phyloP scores from a whole-genome alignment of 2,329 filamentous ascomycete species.

The Cladosporium austrohemisphaericum region DNA sequence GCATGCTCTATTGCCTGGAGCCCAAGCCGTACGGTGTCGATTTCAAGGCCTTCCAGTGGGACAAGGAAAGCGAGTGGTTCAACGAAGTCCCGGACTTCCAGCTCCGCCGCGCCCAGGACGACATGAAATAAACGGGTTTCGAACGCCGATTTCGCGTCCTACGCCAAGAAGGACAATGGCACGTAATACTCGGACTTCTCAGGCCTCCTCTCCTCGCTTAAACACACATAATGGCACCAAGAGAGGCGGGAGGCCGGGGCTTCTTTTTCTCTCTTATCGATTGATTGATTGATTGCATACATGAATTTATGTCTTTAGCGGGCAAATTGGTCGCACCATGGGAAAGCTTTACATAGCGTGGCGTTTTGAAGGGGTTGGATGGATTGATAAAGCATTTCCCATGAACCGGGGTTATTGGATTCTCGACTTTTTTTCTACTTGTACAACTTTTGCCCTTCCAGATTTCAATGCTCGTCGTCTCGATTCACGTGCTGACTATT shows the following conservation, averaged over 20 bases:
- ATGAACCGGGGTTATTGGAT: neutral
- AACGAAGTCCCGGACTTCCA: conserved; percentile 81
- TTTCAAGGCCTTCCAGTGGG: conserved; percentile 92
- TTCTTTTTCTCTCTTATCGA: neutral
- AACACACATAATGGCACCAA: neutral
- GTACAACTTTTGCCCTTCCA: too few species aligned
- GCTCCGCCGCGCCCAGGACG: conserved; percentile 55
- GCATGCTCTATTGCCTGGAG: conserved; percentile 91
- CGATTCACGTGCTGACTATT: neutral
- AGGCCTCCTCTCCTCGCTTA: too few species aligned
- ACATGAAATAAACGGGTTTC: conserved; percentile 28
- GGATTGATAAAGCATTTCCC: too few species aligned
- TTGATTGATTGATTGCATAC: neutral
- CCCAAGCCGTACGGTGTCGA: conserved; percentile 97
- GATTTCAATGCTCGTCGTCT: too few species aligned
- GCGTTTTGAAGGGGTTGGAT: too few species aligned
- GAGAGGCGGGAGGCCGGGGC: neutral
- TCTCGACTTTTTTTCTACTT: neutral
- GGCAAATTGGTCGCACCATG: neutral
- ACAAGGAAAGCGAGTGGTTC: conserved; percentile 73
- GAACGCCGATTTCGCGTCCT: neutral
- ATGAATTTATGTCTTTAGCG: neutral
- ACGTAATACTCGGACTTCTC: too few species aligned
- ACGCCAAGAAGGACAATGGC: neutral
- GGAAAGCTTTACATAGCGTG: conserved; percentile 1